Conservation (phyloP, 345 rosid genomes). For the Populus ilicifolia region DNA sequence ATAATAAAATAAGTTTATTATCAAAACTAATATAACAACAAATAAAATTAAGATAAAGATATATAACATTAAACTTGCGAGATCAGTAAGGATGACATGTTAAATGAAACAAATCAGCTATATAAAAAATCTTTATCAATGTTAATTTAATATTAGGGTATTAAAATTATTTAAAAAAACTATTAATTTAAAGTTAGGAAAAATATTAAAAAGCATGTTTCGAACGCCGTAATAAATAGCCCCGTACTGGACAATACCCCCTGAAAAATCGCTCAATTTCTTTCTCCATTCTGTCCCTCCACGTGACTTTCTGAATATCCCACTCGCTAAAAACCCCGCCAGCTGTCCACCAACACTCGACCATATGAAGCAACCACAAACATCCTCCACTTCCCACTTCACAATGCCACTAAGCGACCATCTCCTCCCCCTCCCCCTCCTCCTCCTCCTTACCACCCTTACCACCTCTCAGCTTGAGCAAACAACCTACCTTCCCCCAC, state of each 20-base stretch:
- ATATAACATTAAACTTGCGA: too few species aligned
- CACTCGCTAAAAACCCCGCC: constrained; percentile 6
- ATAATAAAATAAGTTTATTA: too few species aligned
- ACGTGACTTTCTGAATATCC: constrained; percentile 32
- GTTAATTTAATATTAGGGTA: too few species aligned
- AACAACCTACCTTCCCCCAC: constrained; percentile 44
- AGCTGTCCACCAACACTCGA: constrained; percentile 17
- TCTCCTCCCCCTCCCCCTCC: constrained; percentile 15
- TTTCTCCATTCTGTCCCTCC: constrained; percentile 11
- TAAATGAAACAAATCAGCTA: too few species aligned
- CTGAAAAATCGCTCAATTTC: not conserved
- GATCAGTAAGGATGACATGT: too few species aligned
- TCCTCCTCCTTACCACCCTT: constrained; percentile 3
- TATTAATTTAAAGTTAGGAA: too few species aligned
- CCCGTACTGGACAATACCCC: not conserved
- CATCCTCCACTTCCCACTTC: not conserved
- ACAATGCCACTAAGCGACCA: constrained; percentile 7
- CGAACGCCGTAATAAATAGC: too few species aligned
- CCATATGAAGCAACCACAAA: not conserved
- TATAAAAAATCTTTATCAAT: too few species aligned
- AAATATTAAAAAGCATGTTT: too few species aligned
- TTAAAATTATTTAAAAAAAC: too few species aligned
- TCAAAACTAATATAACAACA: too few species aligned
- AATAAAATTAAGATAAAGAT: too few species aligned
- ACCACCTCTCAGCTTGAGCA: constrained; percentile 23